Percentiles rank a stretch among this genome's conserved stretches.
These are phyloP conservation scores for Euryodendron excelsum DNA, from an alignment of 148 eudicot species.

Conservation along the genomic window DNA sequence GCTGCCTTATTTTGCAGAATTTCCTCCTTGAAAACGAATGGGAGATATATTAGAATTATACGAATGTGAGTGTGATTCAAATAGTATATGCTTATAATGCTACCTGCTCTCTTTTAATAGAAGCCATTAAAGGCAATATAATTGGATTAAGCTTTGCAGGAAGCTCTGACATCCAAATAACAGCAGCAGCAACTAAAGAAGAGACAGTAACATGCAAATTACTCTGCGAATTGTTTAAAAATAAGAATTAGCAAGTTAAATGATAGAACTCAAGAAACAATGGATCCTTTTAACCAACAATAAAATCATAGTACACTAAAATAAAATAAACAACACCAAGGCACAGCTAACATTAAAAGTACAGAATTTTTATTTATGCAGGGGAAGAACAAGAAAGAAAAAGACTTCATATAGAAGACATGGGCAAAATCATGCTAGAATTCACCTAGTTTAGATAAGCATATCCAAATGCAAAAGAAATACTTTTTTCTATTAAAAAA, in stretches of 20 bases:
- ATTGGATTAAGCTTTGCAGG: constrained; percentile 88
- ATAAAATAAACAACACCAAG: neutral
- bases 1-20: constrained; percentile 89
- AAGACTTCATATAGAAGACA: neutral
- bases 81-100: neutral
- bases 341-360: neutral
- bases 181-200: constrained; percentile 64
- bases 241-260: neutral
- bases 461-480: neutral
- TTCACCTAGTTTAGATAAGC: neutral
- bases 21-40: constrained; percentile 60
- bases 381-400: neutral
- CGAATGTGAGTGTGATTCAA: neutral
- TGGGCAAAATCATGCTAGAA: neutral
- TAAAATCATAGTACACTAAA: neutral
- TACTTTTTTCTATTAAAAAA: too few species aligned
- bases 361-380: neutral
- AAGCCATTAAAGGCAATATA: constrained; percentile 93
- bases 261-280: neutral
- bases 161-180: constrained; percentile 91
- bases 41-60: neutral
- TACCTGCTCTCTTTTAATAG: constrained; percentile 89
- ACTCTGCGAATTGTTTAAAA: constrained; percentile 31
- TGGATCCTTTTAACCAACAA: neutral
- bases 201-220: constrained; percentile 57